Base-by-base conservation (phyloP, 345 rosid genomes). In the Rhodamnia rubescens region DNA sequence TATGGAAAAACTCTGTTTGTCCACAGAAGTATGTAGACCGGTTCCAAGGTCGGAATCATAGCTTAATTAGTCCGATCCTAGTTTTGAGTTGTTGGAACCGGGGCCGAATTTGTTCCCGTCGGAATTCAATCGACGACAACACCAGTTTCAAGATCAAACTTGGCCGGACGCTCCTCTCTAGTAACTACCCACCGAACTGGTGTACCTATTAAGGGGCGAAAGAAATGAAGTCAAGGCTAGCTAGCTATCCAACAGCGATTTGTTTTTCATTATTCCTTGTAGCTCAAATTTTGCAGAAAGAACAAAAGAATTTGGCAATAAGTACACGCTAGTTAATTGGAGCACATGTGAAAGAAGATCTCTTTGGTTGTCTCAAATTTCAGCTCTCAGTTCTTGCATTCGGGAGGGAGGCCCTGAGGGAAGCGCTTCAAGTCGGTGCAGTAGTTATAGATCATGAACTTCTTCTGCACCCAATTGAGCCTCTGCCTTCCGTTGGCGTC, bases 381-480 rank as follows among this genome's bases (percentile, higher is more conserved):
- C 40, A 14, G 20, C 10, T 3, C 40, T 61, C 5, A 61, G 40
- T 27, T 27, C 40, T 50, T 86, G 90, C 95, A 92, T 85, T 92
- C 91, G 7, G 87, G 87, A 12, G 95, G 94, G 81, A 91, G 89
- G 83, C 93, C 93, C 36, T 85, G 90, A 56, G 92, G 95, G 87
- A 91, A 91, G 44, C 93, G 88, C 53, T 91, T 89, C 1, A 87
- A 20, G 83, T 93, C 94, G 2, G 86, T 86, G 80, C 94, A 92
- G 54, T 92, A 92, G n/a, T 92, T 90, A 47, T 92, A 91, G 69
- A 93, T 86, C 95, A 93, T 91, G 92, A 86, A 85, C 82, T 92
- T 93, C 56, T 84, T 88, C 83, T 90, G 93, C 47, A 90, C 94
- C 94, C 92, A 91, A 27, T 87, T 85, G 8, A 94, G 86, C 64